Conservation (phyloP, 75 land plant genomes). For the Sequoia sempervirens region DNA sequence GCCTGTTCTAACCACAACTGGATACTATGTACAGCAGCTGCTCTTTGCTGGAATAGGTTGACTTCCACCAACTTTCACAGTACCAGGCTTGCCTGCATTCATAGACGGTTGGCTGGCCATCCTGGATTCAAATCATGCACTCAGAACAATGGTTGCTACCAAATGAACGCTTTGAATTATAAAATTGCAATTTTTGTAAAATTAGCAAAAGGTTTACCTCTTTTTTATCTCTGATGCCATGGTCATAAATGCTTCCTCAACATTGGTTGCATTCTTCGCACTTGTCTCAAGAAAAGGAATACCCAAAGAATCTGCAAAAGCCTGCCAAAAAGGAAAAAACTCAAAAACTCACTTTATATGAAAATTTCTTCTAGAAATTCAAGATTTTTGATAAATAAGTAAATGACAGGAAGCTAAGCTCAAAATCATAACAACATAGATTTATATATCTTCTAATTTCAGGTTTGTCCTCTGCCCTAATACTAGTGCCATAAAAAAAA, state of each 20-base stretch:
- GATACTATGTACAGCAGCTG: slow-evolving; percentile 25
- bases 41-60: slow-evolving; percentile 32
- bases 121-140: slow-evolving; percentile 13
- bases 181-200: neutral
- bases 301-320: slow-evolving; percentile 80
- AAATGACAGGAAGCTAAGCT: neutral
- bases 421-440: neutral
- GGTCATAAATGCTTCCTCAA: slow-evolving; percentile 48
- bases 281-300: slow-evolving; percentile 93
- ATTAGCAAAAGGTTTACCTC: slow-evolving; percentile 3
- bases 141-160: neutral
- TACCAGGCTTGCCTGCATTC: slow-evolving; percentile 34
- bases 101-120: slow-evolving; percentile 47
- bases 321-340: slow-evolving; percentile 23
- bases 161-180: neutral
- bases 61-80: slow-evolving; percentile 27
- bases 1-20: neutral
- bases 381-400: neutral
- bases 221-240: slow-evolving; percentile 41
- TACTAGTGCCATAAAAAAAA: neutral
- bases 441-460: neutral
- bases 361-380: neutral
- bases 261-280: slow-evolving; percentile 48
- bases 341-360: neutral
- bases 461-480: neutral